Percentiles rank a stretch among this genome's conserved stretches.
Evolutionary conservation across 2,329 filamentous ascomycete genomes (phyloP).

Genomic region (Beauveria scarabaeidicola): DNA sequence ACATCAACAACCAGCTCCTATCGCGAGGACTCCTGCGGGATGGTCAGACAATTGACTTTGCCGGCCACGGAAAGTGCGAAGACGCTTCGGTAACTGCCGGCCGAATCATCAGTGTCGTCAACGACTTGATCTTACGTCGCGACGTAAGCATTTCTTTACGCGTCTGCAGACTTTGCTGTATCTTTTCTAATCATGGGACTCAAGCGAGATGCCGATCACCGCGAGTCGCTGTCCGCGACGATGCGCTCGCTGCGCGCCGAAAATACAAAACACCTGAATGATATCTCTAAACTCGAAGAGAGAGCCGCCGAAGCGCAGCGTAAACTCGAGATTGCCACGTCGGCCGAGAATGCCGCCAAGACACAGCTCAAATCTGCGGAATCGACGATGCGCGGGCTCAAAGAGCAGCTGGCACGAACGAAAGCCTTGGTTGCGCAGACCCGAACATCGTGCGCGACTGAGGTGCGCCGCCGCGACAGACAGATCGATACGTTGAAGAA

Average conservation of each 20-base stretch:
- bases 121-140: conserved; percentile 82
- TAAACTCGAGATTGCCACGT: conserved; percentile 50
- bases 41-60: conserved; percentile 75
- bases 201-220: conserved; percentile 81
- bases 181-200: conserved; percentile 8
- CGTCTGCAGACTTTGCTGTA: neutral
- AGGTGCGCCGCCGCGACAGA: conserved; percentile 81
- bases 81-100: conserved; percentile 60
- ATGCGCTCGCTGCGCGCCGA: conserved; percentile 70
- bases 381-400: conserved; percentile 62
- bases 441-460: conserved; percentile 77
- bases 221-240: conserved; percentile 71
- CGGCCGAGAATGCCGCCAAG: conserved; percentile 62
- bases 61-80: conserved; percentile 55
- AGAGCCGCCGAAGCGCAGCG: conserved; percentile 47
- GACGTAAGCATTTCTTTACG: conserved; percentile 53
- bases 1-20: conserved; percentile 65
- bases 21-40: conserved; percentile 57
- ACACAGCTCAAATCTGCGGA: conserved; percentile 67
- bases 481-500: conserved; percentile 85
- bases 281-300: conserved; percentile 52
- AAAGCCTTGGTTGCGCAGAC: conserved; percentile 76
- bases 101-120: conserved; percentile 82
- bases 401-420: conserved; percentile 73
- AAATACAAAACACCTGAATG: conserved; percentile 61